Conservation (phyloP, 2,329 filamentous ascomycete genomes). For the Talaromyces sp. region DNA sequence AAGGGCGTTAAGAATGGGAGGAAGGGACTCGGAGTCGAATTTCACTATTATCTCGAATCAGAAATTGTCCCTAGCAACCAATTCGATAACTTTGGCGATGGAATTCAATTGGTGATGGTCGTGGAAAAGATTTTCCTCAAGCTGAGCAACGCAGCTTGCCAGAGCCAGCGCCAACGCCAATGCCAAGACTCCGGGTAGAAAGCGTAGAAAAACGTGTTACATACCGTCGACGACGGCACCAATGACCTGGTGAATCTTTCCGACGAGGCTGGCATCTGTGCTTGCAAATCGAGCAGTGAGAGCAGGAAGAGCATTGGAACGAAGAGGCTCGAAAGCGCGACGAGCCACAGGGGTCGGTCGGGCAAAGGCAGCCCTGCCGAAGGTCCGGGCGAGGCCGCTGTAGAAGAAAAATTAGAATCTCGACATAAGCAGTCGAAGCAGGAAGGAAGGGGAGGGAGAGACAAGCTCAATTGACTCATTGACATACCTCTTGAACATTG, state of each 20-base stretch:
- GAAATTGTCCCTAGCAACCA: not conserved
- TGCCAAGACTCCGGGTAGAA: conserved; percentile 1
- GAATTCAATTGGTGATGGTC: conserved; percentile 28
- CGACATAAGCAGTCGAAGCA: conserved; percentile 30
- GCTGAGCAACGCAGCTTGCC: conserved; percentile 17
- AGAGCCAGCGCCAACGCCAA: conserved; percentile 21
- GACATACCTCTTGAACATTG: conserved; percentile 61
- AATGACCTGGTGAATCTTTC: conserved; percentile 79
- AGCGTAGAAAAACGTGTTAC: conserved; percentile 38
- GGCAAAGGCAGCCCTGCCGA: conserved; percentile 58
- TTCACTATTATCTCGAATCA: conserved; percentile 65
- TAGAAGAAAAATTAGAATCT: conserved; percentile 23
- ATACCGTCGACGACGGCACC: conserved; percentile 98
- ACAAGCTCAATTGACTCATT: conserved; percentile 21
- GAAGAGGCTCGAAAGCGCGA: conserved; percentile 56
- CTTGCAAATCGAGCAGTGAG: conserved; percentile 61
- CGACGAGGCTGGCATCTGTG: conserved; percentile 55
- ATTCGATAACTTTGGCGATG: conserved; percentile 26
- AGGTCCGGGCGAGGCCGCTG: conserved; percentile 64
- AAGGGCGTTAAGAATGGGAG: conserved; percentile 95
- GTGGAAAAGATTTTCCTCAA: conserved; percentile 43
- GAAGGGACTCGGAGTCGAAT: conserved; percentile 91
- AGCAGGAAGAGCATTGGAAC: conserved; percentile 57
- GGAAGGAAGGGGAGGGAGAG: conserved; percentile 13
- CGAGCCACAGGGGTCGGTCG: conserved; percentile 54